Evolutionary conservation across 1,284 basidiomycete genomes (phyloP), one percentile per base, ranked within the genome.

Genomic region (Anthracocystis walkeri): DNA sequence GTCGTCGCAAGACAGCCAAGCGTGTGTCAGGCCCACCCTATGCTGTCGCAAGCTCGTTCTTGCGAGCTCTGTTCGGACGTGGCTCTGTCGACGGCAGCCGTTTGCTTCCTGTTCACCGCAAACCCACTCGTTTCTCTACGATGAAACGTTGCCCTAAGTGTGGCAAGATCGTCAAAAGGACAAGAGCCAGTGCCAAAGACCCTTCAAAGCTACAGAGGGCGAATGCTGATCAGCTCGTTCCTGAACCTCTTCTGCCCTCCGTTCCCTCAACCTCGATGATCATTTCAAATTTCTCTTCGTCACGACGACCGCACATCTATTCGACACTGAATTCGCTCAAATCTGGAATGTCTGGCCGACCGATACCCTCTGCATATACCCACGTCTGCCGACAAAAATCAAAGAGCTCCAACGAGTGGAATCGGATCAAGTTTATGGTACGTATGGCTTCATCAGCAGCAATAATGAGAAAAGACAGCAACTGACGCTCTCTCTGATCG

Each of bases 381-480:
- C 65, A 74, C 14, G 68, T 90, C 90, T 84, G 89, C 89, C 78
- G 88, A 87, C 31, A 89, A 89, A 0, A 89, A 89, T 4, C 90
- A 88, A 6, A 88, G 90, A 65, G 89, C 90, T 45, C 90, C 69
- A 57, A 78, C 69, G 89, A 89, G 59, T 91, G 90, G 90, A 86
- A 88, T 58, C 85, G 85, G 7, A 89, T 91, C 64, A 89, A 88
- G 25, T 91, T 89, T 83, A 89, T 90, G 85, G 89, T 90, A 48
- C 27, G 76, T 58, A n/a, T 11, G 20, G 4, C 20, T 3, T 38
- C 35, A 14, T 38, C 5, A 14, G 14, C 6, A 16, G 14, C 12
- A 38, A 16, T 14, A 4, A 3, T 10, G 12, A 7, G 7, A 10
- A 38, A 38, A 38, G 35, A 2, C 35, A 16, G 14, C 35, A 1